These are phyloP conservation scores for Ophiostoma tasmaniense DNA, from an alignment of 2,329 filamentous ascomycete species.

Conservation along the genomic window DNA sequence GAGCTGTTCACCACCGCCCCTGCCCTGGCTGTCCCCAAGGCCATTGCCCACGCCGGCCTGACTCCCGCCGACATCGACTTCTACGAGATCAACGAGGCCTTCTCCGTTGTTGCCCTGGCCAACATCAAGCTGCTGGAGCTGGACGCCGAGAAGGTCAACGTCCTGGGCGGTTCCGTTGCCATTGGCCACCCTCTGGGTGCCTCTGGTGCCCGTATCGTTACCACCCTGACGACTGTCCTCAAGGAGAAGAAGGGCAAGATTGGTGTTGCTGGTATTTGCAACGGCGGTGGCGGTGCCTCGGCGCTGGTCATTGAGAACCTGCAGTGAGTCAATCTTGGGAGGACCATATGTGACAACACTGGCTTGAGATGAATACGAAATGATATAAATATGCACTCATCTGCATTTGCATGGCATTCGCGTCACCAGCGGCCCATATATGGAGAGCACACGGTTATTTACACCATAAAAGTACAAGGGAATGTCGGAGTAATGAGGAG, in stretches of 20 bases:
- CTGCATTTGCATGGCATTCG: neutral
- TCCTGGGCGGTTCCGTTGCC: conserved; percentile 90
- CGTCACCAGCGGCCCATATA: neutral
- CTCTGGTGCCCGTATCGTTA: conserved; percentile 87
- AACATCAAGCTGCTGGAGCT: conserved; percentile 89
- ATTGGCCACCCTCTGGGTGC: conserved; percentile 92
- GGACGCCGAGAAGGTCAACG: conserved; percentile 78
- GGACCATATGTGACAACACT: neutral
- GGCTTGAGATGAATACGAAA: neutral
- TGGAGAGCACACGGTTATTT: neutral
- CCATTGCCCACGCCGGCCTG: conserved; percentile 86
- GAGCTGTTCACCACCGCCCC: conserved; percentile 95
- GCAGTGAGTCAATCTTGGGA: conserved; percentile 35
- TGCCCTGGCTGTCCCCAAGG: conserved; percentile 91
- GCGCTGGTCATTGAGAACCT: conserved; percentile 81
- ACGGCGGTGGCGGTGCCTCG: conserved; percentile 91
- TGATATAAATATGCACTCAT: neutral
- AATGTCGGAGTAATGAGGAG: conserved; percentile 9
- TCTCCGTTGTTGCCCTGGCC: conserved; percentile 90
- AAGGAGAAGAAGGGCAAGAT: conserved; percentile 89
- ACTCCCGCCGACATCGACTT: conserved; percentile 71
- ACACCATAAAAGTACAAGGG: neutral
- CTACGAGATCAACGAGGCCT: conserved; percentile 99
- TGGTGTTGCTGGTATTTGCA: conserved; percentile 92
- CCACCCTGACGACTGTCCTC: conserved; percentile 80